A percentile compares a stretch with the other conserved stretches of the same genome.
phyloP scores from a whole-genome alignment of 2,329 filamentous ascomycete genomes.

The Kalmusia sp. region DNA sequence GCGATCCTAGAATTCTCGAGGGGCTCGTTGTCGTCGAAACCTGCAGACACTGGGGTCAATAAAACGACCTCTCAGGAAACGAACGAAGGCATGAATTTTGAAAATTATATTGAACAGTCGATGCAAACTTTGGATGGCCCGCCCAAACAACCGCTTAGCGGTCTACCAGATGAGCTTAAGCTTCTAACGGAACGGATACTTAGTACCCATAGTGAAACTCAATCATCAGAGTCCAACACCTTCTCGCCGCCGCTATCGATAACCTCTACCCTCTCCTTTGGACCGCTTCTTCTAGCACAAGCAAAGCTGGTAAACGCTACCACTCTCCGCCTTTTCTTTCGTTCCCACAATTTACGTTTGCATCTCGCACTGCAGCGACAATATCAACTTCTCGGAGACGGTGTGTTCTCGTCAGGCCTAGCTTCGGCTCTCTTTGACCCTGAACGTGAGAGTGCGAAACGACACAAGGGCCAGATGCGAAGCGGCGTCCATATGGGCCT shows the following conservation, averaged over 20 bases:
- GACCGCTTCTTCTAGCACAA: conserved; percentile 75
- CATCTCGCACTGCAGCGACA: conserved; percentile 79
- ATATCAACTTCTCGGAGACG: conserved; percentile 86
- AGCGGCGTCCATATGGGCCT: conserved; percentile 76
- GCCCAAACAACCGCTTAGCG: conserved; percentile 19
- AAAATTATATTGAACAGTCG: conserved; percentile 35
- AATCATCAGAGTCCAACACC: conserved; percentile 7
- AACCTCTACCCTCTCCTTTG: conserved; percentile 75
- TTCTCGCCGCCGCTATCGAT: conserved; percentile 62
- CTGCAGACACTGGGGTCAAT: neutral
- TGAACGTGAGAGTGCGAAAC: conserved; percentile 79
- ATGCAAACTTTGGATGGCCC: conserved; percentile 31
- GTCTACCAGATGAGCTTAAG: conserved; percentile 37
- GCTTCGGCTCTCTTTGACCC: conserved; percentile 86
- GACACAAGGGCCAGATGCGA: conserved; percentile 71
- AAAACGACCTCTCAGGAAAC: neutral
- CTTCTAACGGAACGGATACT: conserved; percentile 30
- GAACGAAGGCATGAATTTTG: conserved; percentile 15
- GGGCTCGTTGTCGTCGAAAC: conserved; percentile 1
- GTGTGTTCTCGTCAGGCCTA: conserved; percentile 80
- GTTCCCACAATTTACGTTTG: conserved; percentile 71
- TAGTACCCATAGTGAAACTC: neutral
- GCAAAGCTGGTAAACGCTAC: conserved; percentile 78
- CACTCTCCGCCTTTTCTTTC: conserved; percentile 79
- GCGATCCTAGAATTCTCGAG: conserved; percentile 37